Percentiles rank a stretch among this genome's conserved stretches.
Conservation (phyloP, 2,329 filamentous ascomycete species). For the Mycosphaerella arachidis region DNA sequence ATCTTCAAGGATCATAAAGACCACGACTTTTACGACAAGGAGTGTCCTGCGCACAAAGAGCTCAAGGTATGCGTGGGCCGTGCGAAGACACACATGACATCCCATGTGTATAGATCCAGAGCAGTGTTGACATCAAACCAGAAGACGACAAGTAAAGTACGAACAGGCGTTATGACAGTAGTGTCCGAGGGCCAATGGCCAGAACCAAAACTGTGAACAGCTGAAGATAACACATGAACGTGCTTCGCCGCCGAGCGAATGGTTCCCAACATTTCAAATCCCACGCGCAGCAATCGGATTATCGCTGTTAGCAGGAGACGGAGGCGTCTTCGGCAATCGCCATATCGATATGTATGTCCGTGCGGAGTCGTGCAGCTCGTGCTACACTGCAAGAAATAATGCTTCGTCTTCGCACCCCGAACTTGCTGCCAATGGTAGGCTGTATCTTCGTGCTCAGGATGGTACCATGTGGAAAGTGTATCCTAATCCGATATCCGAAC, state of each 20-base stretch:
- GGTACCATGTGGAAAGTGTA: too few species aligned
- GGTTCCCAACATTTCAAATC: too few species aligned
- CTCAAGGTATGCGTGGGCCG: constrained; percentile 37
- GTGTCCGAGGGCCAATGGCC: constrained; percentile 29
- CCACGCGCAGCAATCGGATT: too few species aligned
- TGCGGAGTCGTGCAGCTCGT: background rate
- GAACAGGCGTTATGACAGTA: constrained; percentile 27
- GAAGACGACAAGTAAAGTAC: constrained; percentile 26
- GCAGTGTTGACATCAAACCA: constrained; percentile 3
- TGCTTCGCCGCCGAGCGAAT: background rate
- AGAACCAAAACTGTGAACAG: constrained; percentile 19
- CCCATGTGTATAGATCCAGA: background rate
- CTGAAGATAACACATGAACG: background rate
- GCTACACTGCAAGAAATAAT: background rate
- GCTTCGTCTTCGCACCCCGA: background rate
- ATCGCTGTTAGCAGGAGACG: background rate
- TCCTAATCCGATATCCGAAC: too few species aligned
- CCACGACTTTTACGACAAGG: constrained; percentile 65
- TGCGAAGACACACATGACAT: background rate
- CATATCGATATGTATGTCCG: background rate
- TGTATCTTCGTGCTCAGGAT: background rate
- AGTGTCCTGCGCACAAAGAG: constrained; percentile 52
- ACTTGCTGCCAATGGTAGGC: background rate
- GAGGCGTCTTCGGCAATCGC: background rate
- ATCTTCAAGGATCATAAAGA: constrained; percentile 62